Percentiles rank a stretch among this genome's conserved stretches.
phyloP scores from a whole-genome alignment of 768 basidiomycete genomes.

The Sistotremastrum niveocremeum region DNA sequence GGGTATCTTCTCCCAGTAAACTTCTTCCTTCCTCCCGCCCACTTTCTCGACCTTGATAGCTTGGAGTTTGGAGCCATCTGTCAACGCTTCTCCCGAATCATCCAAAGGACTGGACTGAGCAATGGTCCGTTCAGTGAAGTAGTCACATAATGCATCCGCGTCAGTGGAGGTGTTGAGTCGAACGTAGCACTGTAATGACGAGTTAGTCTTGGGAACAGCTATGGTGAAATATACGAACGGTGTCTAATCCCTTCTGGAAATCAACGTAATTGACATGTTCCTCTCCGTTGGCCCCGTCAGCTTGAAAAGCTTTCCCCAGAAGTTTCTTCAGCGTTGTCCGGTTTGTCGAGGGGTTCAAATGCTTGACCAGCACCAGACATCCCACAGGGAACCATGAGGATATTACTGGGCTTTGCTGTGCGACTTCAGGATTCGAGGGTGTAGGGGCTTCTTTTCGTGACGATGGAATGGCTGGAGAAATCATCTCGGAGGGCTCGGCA shows the following conservation, averaged over 20 bases:
- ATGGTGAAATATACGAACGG: conserved; percentile 29
- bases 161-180: conserved; percentile 45
- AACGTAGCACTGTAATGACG: conserved; percentile 45
- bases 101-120: conserved; percentile 44
- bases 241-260: conserved; percentile 63
- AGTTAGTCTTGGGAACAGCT: neutral
- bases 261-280: conserved; percentile 62
- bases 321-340: conserved; percentile 62
- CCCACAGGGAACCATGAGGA: conserved; percentile 40
- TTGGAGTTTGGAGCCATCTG: conserved; percentile 3
- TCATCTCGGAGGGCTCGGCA: neutral
- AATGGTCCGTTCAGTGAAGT: conserved; percentile 26
- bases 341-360: conserved; percentile 64
- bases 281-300: conserved; percentile 6
- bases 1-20: conserved; percentile 75
- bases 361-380: conserved; percentile 58
- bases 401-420: neutral
- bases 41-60: conserved; percentile 42
- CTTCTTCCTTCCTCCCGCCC: conserved; percentile 44
- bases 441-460: neutral
- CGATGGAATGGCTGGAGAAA: neutral
- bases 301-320: conserved; percentile 31
- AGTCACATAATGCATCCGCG: conserved; percentile 28
- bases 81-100: conserved; percentile 22
- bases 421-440: neutral